Evolutionary conservation across 306 rosid genomes (phyloP).

Genomic region (Carpinus fangiana): DNA sequence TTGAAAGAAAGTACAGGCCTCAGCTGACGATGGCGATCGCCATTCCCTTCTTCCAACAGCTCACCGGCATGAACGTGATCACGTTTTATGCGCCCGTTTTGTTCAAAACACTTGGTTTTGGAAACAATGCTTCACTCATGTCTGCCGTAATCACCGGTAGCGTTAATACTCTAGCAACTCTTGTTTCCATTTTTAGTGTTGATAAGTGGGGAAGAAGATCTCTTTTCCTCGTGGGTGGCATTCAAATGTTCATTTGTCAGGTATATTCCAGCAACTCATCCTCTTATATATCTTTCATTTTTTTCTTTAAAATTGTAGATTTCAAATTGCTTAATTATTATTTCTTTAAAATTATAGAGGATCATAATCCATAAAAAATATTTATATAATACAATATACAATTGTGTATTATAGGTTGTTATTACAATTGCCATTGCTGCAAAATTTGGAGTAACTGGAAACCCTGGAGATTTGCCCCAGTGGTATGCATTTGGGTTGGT

Average conservation of each 20-base stretch:
- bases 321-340: no score
- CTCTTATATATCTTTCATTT: no score
- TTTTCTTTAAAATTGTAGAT: no score
- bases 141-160: conserved; percentile 63
- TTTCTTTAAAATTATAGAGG: no score
- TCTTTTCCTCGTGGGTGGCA: conserved; percentile 77
- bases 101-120: conserved; percentile 78
- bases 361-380: no score
- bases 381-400: no score
- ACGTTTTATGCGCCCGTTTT: conserved; percentile 80
- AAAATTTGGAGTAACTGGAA: conserved; percentile 59
- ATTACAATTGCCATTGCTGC: conserved; percentile 54
- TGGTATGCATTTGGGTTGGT: conserved; percentile 53
- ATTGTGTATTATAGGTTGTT: conserved; percentile 33
- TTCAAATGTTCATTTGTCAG: conserved; percentile 68
- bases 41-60: conserved; percentile 80
- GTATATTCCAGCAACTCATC: conserved; percentile 27
- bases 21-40: conserved; percentile 59
- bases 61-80: conserved; percentile 78
- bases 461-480: conserved; percentile 49
- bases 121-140: conserved; percentile 58
- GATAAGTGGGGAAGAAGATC: conserved; percentile 69
- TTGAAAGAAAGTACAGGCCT: conserved; percentile 63
- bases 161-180: conserved; percentile 49
- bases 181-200: conserved; percentile 45